These are phyloP conservation scores for Cutaneotrichosporon daszewskae DNA, from an alignment of 1,284 basidiomycete genomes.

Conservation along the genomic window DNA sequence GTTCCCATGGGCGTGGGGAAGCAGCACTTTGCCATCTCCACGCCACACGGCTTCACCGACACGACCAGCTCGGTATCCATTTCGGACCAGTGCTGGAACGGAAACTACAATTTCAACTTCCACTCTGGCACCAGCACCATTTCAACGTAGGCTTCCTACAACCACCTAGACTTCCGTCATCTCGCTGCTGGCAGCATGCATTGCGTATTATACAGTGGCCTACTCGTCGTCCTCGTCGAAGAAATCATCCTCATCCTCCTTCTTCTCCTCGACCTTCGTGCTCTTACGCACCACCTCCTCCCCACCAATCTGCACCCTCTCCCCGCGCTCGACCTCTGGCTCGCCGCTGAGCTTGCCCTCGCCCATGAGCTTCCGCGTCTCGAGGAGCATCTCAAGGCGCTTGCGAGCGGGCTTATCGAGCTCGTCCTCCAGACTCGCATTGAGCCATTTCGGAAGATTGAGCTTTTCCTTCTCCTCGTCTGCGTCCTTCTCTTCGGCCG, in stretches of 20 bases:
- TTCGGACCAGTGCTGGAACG: slow-evolving; percentile 36
- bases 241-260: slow-evolving; percentile 8
- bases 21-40: slow-evolving; percentile 34
- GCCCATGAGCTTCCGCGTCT: slow-evolving; percentile 62
- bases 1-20: slow-evolving; percentile 34
- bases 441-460: slow-evolving; percentile 51
- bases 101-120: slow-evolving; percentile 45
- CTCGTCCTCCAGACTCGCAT: slow-evolving; percentile 30
- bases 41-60: too few relatives aligned
- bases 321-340: slow-evolving; percentile 53
- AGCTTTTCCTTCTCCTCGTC: slow-evolving; percentile 23
- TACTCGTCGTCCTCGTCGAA: slow-evolving; percentile 2
- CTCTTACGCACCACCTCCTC: neutral
- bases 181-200: slow-evolving; percentile 5
- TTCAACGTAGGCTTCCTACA: neutral
- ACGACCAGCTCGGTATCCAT: neutral
- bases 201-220: neutral
- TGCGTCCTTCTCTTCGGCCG: slow-evolving; percentile 11
- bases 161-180: neutral
- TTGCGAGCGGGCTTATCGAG: slow-evolving; percentile 49
- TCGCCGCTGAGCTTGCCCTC: slow-evolving; percentile 56
- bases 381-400: slow-evolving; percentile 59
- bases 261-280: neutral
- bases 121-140: slow-evolving; percentile 22
- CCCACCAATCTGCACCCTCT: neutral